Percentiles rank a stretch among this genome's conserved stretches.
These are phyloP conservation scores for Daldinia childiae DNA, from an alignment of 495 filamentous ascomycete species.

Conservation along the genomic window DNA sequence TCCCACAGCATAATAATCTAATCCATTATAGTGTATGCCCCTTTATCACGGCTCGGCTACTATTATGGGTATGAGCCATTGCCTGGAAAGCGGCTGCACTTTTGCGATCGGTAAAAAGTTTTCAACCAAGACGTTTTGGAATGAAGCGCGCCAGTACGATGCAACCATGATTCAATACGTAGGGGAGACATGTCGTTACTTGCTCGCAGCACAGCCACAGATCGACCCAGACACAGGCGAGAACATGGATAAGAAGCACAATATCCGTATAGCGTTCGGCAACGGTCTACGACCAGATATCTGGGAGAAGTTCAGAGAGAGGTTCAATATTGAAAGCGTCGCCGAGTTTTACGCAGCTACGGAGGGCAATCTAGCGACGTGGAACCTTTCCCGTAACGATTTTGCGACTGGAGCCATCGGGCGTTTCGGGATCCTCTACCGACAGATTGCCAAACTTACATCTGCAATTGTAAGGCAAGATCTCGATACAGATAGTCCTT, in stretches of 20 bases:
- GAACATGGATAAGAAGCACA: constrained; percentile 79
- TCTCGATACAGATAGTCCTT: constrained; percentile 72
- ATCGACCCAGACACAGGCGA: constrained; percentile 71
- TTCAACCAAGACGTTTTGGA: constrained; percentile 83
- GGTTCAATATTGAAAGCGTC: constrained; percentile 83
- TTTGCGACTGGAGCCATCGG: constrained; percentile 85
- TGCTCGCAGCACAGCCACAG: constrained; percentile 75
- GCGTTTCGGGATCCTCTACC: constrained; percentile 71
- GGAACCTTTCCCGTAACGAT: constrained; percentile 79
- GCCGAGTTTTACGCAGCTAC: constrained; percentile 93
- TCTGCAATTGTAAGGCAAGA: constrained; percentile 77
- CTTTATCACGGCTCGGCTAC: constrained; percentile 90
- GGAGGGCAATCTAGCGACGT: constrained; percentile 76
- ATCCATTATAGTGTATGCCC: constrained; percentile 76
- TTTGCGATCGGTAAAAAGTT: constrained; percentile 82
- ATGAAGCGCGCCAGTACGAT: constrained; percentile 73
- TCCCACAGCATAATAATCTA: background rate
- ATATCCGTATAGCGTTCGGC: constrained; percentile 82
- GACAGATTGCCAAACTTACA: constrained; percentile 59
- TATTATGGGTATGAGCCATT: constrained; percentile 71
- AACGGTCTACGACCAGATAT: constrained; percentile 94
- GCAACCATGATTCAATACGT: constrained; percentile 94
- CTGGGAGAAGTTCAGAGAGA: constrained; percentile 86
- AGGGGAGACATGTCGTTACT: constrained; percentile 92
- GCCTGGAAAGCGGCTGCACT: constrained; percentile 68